These are phyloP conservation scores for Panicum hallii DNA, from an alignment of 202 grass and related monocot species.

Conservation along the genomic window DNA sequence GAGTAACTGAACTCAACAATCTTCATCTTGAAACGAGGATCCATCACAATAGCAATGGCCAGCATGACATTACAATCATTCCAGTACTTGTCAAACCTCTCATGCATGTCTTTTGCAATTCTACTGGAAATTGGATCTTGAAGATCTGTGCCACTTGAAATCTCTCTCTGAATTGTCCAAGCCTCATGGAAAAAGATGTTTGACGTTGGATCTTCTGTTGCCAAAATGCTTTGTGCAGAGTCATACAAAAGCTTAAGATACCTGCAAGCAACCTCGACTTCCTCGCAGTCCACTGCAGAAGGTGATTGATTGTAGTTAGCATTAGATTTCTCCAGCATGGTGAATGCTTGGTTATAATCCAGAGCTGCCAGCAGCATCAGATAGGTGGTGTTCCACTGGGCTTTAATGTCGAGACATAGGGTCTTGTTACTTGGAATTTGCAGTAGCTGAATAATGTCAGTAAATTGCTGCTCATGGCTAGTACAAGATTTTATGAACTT, in stretches of 20 bases:
- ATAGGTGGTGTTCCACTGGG: constrained; percentile 72
- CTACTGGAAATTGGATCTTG: constrained; percentile 52
- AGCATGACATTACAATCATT: constrained; percentile 73
- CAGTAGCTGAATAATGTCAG: constrained; percentile 51
- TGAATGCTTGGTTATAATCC: constrained; percentile 67
- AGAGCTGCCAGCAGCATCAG: constrained; percentile 66
- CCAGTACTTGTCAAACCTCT: constrained; percentile 78
- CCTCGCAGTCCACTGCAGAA: constrained; percentile 64
- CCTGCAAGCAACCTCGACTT: constrained; percentile 55
- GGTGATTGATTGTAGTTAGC: constrained; percentile 67
- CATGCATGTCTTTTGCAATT: constrained; percentile 57
- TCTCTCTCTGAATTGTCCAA: constrained; percentile 66
- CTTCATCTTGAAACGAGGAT: constrained; percentile 77
- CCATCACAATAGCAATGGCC: constrained; percentile 74
- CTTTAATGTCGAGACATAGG: constrained; percentile 61
- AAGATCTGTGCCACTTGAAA: constrained; percentile 40
- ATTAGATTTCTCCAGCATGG: constrained; percentile 60
- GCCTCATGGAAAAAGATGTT: constrained; percentile 77
- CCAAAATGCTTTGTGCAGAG: constrained; percentile 53
- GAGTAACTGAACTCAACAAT: constrained; percentile 69
- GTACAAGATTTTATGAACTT: constrained; percentile 68
- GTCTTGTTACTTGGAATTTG: constrained; percentile 55
- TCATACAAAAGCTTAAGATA: constrained; percentile 64
- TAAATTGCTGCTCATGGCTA: constrained; percentile 59
- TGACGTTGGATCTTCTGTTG: constrained; percentile 47